These are phyloP conservation scores for Serendipita vermifera DNA, from an alignment of 768 basidiomycete species.

Conservation along the genomic window DNA sequence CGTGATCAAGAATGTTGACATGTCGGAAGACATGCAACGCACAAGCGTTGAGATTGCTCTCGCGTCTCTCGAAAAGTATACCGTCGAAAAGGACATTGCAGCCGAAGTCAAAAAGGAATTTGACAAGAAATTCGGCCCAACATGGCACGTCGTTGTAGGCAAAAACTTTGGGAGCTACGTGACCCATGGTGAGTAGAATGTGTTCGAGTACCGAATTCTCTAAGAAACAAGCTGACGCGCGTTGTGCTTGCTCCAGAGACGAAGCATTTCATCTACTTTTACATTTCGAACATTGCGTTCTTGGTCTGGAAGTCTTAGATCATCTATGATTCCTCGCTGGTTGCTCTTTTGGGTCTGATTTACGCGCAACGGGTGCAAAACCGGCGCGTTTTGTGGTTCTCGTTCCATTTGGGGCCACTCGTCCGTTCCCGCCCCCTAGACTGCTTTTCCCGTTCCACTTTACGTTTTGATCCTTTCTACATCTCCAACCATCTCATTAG, in stretches of 20 bases:
- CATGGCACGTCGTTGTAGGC: constrained; percentile 98
- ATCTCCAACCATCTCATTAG: too few species aligned
- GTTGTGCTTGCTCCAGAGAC: constrained; percentile 48
- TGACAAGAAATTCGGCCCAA: constrained; percentile 80
- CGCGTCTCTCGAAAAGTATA: constrained; percentile 76
- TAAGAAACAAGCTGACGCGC: background rate
- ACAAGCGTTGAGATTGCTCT: constrained; percentile 81
- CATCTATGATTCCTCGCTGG: constrained; percentile 19
- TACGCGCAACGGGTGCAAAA: background rate
- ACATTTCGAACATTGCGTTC: constrained; percentile 83
- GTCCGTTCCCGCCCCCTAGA: background rate
- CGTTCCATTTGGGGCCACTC: background rate
- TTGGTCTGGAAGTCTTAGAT: constrained; percentile 83
- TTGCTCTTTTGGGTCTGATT: constrained; percentile 11
- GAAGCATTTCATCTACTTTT: constrained; percentile 98
- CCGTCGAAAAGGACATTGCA: constrained; percentile 96
- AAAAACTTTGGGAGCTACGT: constrained; percentile 99
- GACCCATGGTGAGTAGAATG: constrained; percentile 66
- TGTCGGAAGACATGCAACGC: constrained; percentile 94
- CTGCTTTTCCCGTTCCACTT: background rate
- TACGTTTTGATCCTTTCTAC: background rate
- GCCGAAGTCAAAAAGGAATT: constrained; percentile 98
- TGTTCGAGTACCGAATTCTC: constrained; percentile 15
- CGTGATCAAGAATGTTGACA: constrained; percentile 93
- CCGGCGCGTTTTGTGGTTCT: background rate